These are phyloP conservation scores for Crithidia brevicula DNA, from an alignment of 208 protist genomes.

Conservation along the genomic window DNA sequence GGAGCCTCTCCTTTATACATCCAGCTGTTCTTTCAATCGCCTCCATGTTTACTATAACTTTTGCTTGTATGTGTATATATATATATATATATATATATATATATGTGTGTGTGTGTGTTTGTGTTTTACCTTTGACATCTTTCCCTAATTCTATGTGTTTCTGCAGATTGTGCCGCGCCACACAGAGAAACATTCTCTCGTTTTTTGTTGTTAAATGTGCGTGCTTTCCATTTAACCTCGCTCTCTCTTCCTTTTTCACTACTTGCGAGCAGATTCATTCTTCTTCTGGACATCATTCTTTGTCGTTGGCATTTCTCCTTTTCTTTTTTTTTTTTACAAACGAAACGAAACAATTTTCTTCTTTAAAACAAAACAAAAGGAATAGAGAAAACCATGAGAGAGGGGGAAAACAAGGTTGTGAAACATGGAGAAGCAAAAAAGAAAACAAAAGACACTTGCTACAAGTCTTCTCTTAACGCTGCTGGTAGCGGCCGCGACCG, in stretches of 20 bases:
- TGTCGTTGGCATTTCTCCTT: background rate
- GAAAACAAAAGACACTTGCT: background rate
- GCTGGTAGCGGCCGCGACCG: constrained; percentile 67
- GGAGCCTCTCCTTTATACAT: too few relatives aligned
- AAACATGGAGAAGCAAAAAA: background rate
- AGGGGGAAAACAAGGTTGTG: constrained; percentile 16
- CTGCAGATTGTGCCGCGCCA: background rate
- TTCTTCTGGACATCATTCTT: background rate
- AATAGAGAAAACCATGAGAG: constrained; percentile 1
- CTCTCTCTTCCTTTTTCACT: too few relatives aligned
- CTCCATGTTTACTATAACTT: too few relatives aligned
- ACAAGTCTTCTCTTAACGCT: constrained; percentile 39
- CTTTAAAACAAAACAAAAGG: background rate
- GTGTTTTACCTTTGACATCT: background rate
- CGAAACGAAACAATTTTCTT: background rate
- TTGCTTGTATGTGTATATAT: constrained; percentile 6
- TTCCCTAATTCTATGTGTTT: background rate
- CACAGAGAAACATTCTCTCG: background rate
- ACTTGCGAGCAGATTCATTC: too few relatives aligned
- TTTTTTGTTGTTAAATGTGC: too few relatives aligned
- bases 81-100: background rate
- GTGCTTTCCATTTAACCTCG: too few relatives aligned
- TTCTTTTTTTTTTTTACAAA: constrained; percentile 6
- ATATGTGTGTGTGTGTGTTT: background rate
- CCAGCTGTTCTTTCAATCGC: background rate